Base-by-base conservation (phyloP, 306 rosid species). In the Datisca glomerata region DNA sequence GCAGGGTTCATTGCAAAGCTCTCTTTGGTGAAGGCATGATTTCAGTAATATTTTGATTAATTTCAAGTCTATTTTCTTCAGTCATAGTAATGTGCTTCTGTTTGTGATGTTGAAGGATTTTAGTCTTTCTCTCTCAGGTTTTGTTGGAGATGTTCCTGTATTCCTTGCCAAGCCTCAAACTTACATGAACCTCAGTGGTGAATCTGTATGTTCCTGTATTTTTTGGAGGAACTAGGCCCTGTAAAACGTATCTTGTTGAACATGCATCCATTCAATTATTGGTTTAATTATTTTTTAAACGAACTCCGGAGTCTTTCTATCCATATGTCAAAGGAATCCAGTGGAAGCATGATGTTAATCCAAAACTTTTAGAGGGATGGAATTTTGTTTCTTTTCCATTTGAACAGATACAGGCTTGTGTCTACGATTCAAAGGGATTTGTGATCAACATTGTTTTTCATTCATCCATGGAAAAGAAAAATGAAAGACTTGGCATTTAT, bases 141-240 rank as follows among this genome's bases (percentile, higher is more conserved):
- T 72, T 69, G 92, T 80, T 43, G 91, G 73, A 35, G 91, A 70
- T n/a, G 57, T 49, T 49, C 93, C 93, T 11, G 78, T 89, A 61
- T 59, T 89, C 57, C 81, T 89, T 57, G 87, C 96, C 51, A 89
- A 80, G 73, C 95, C 95, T 70, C 98, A 89, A 51, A 89, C 98
- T 46, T 89, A 80, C 60, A 89, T 89, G 98, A 84, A 84, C 59
- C 64, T 89, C 32, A 77, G 86, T 37, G 98, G 98, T 51, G 98
- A 89, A 80, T 89, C 98, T 1, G 98, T 84, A 70, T 59, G 84
- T 59, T 62, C 49, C 27, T 28, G 33, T 6, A 12, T 28, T 28
- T 2, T 28, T 28, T 4, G 11, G 11, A 28, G 33, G 11, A 8
- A 28, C 33, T n/a, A n/a, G n/a, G n/a, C n/a, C n/a, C n/a, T n/a